Evolutionary conservation across 2,329 filamentous ascomycete species (phyloP), one percentile per base, ranked within the genome.

Genomic region (Orbilia ellipsospora): DNA sequence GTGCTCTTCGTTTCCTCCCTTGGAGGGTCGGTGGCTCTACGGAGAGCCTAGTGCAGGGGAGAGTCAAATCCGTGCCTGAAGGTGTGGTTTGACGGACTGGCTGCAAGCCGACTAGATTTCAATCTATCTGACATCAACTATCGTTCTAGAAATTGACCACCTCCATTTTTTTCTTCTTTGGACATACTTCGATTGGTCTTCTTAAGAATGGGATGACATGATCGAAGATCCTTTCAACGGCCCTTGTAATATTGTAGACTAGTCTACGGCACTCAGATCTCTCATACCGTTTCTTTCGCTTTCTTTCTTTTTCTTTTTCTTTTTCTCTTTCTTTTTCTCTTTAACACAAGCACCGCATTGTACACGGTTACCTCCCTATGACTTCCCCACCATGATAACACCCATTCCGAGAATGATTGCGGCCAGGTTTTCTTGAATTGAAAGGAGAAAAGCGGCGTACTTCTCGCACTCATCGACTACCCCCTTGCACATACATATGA

Each of bases 291-390:
- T 6, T 36, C 31, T 7, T 36, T 36, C 31, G 31, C 8, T 36
- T 36, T 36, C 31, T 36, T 36, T 36, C 31, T 36, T 36, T 42
- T 56, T 73, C 44, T 48, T 48, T 45, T 62, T 73, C 44, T 48
- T 48, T 48, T 48, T 36, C 31, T 6, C 31, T 36, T 62, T 73
- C 44, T 48, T 48, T 48, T 48, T 36, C 31, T 6, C 31, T 36
- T 65, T 73, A 61, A 73, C 69, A 73, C 69, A 73, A 73, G 69
- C 62, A 73, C 69, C 26, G 69, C 69, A 73, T 73, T 65, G 69
- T 73, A 67, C 69, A 56, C 42, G 55, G 69, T 73, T 73, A 73
- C 62, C 66, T 73, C 69, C 61, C 67, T 73, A 62, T 48, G 28
- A 56, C 50, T 40, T 61, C 54, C 54, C 62, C 69, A 67, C 69